phyloP scores from a whole-genome alignment of 164 flowering plant genomes.

The Annona cherimola region DNA sequence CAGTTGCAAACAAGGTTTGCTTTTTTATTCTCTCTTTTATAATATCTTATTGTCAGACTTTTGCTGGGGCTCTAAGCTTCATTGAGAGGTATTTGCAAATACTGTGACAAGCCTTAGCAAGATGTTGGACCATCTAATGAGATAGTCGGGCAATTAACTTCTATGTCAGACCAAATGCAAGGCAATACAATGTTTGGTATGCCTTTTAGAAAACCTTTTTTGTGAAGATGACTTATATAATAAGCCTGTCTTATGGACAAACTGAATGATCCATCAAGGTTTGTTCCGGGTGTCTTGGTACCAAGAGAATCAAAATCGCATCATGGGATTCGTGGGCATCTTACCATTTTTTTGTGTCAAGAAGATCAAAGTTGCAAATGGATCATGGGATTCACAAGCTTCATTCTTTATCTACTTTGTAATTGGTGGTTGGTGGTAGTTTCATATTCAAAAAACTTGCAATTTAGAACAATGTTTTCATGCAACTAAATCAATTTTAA shows the following conservation, averaged over 20 bases:
- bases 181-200: not conserved
- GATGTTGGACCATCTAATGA: not conserved
- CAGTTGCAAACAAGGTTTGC: conserved; percentile 60
- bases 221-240: not conserved
- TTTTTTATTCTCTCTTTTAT: not conserved
- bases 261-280: not conserved
- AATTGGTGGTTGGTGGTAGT: not conserved
- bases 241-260: not conserved
- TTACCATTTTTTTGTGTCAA: not conserved
- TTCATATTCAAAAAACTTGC: not conserved
- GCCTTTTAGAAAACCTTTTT: not conserved
- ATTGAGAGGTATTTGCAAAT: too few species aligned
- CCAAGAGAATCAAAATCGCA: not conserved
- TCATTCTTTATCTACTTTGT: not conserved
- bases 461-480: too few species aligned
- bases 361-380: not conserved
- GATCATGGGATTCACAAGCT: not conserved
- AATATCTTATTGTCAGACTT: not conserved
- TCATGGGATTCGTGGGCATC: not conserved
- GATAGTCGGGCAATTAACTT: not conserved
- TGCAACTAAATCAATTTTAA: not conserved
- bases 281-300: too few species aligned
- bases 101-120: not conserved
- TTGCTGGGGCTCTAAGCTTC: not conserved
- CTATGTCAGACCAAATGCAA: not conserved